A percentile compares a stretch with the other conserved stretches of the same genome.
phyloP scores from a whole-genome alignment of 371 early-diverging fungal species.

The Mucor piriformis region DNA sequence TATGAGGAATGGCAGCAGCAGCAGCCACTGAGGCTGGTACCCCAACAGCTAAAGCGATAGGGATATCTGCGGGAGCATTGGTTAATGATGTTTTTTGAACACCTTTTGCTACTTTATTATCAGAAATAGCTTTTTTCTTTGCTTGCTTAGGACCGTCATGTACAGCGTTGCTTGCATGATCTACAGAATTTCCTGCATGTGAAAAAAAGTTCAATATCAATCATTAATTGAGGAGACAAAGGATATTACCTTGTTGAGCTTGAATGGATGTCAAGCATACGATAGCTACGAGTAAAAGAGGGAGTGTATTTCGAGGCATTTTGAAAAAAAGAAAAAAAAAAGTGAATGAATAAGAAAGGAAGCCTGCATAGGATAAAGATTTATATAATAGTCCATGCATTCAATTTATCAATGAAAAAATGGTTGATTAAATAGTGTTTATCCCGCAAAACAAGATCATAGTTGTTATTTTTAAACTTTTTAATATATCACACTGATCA shows the following conservation, averaged over 20 bases:
- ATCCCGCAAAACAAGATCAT: background rate
- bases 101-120: background rate
- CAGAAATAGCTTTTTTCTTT: background rate
- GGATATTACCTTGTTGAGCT: background rate
- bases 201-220: background rate
- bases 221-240: background rate
- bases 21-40: slow-evolving; percentile 9
- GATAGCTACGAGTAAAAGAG: no score
- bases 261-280: background rate
- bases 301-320: background rate
- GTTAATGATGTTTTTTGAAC: background rate
- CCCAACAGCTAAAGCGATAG: slow-evolving; percentile 9
- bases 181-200: background rate
- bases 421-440: slow-evolving; percentile 3
- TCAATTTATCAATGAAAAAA: background rate
- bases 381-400: no score
- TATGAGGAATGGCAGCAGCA: slow-evolving; percentile 9
- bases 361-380: no score
- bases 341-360: no score
- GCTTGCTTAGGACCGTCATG: background rate
- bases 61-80: slow-evolving; percentile 1
- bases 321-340: background rate
- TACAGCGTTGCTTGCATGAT: background rate
- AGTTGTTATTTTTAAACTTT: background rate
- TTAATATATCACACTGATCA: slow-evolving; percentile 16